Base-by-base conservation (phyloP, 2,329 filamentous ascomycete species). In the Sclerotinia borealis region DNA sequence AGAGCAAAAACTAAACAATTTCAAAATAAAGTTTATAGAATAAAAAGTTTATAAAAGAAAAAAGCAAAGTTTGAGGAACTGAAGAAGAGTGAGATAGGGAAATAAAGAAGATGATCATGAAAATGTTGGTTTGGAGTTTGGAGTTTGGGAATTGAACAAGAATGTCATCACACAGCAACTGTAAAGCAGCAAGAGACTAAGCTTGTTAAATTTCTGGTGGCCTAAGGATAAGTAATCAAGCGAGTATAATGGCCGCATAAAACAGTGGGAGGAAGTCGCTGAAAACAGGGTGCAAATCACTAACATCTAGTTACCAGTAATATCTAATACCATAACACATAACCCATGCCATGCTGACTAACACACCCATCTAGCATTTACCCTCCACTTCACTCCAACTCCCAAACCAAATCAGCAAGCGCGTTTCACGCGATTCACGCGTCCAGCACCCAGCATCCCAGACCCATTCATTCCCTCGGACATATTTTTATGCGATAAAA, bases 401-500 rank as follows among this genome's bases (percentile, higher is more conserved):
- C 5, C 49, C 49, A 34, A 36, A 51, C 36, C 25, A 36, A 51
- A 25, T 29, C 31, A 9, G 25, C 36, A 43, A 37, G 52, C 37
- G 52, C 52, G 25, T 41, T 55, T 55, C 52, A 55, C 25, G 9
- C 29, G 10, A 22, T 43, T n/a, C n/a, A n/a, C 52, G 37, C 52
- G 52, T 55, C 49, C 19, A n/a, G 31, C 49, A n/a, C n/a, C n/a
- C n/a, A n/a, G n/a, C n/a, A n/a, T n/a, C n/a, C n/a, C n/a, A n/a
- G n/a, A n/a, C n/a, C n/a, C n/a, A n/a, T 51, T 25, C 31, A 51
- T 51, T 51, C 52, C 31, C 52, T 55, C 37, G 36, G 36, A 36
- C 56, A 27, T 51, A 27, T 51, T 43, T 63, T 43, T 64, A 68
- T 68, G 67, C 65, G 51, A 61, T 61, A 51, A n/a, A n/a, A n/a